Base-by-base conservation (phyloP, 495 filamentous ascomycete genomes). In the Wilcoxina mikolae region DNA sequence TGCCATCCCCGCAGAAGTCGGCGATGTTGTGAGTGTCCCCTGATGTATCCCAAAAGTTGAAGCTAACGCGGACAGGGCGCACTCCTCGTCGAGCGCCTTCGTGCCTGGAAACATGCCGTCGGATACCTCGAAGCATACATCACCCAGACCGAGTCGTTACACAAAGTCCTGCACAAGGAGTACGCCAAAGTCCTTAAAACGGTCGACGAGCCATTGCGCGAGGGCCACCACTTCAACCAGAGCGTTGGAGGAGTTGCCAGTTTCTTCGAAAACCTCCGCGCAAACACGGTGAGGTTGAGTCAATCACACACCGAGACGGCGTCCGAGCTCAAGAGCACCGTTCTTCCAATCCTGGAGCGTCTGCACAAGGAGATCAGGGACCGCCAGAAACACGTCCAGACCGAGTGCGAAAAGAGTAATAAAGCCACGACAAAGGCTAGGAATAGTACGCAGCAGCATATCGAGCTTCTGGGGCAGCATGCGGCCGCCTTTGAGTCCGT, bases 291-390 rank as follows among this genome's bases (percentile, higher is more conserved):
- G 71, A 85, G 81, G 17, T 79, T 96, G 66, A 74, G 87, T 45
- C 89, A 87, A 68, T 79, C 84, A 65, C 88, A 95, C 67, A 68
- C 79, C 50, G 88, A 95, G 59, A 88, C 86, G 5, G 90, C 94
- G 58, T 87, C 87, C 72, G 83, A 77, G 55, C 75, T 98, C 44
- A 94, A 84, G 67, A 78, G 78, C 57, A 78, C 78, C 18, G 84
- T 95, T 18, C 75, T 93, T 17, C 93, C 90, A 10, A 81, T 88
- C 46, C 77, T 98, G 61, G 87, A 89, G 66, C 82, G 87, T 26
- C 76, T 98, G 25, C 88, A 95, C 71, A 80, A 87, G 65, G 91
- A 96, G 64, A 90, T 98, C 71, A 96, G 95, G 74, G 79, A 83
- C 68, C 95, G 95, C 72, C 73, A 76, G 31, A 96, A 95, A 73